Percentiles rank a stretch among this genome's conserved stretches.
Conservation (phyloP, 1,139 yeast species). For the Taphrina wiesneri region DNA sequence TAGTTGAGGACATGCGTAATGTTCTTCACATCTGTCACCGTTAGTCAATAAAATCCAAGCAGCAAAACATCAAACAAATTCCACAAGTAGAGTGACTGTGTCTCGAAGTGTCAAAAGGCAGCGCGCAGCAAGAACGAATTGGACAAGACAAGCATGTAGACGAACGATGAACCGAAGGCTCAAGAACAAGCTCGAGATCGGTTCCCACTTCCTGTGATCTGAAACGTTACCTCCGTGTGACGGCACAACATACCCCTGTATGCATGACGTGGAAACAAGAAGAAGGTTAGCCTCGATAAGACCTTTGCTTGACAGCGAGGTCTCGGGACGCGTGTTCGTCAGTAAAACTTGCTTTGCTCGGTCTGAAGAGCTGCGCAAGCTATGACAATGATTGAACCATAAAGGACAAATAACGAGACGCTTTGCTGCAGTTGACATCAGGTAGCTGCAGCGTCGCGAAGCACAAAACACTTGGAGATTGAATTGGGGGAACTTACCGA, state of each 20-base stretch:
- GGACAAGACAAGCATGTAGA: slow-evolving; percentile 10
- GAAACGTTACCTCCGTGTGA: neutral
- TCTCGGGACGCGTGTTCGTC: slow-evolving; percentile 13
- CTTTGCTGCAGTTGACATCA: slow-evolving; percentile 14
- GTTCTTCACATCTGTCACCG: slow-evolving; percentile 82
- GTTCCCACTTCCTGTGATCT: slow-evolving; percentile 1
- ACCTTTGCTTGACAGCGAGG: neutral
- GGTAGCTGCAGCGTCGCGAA: slow-evolving; percentile 20
- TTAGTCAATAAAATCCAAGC: slow-evolving; percentile 1
- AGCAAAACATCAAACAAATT: neutral
- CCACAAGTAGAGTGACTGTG: slow-evolving; percentile 16
- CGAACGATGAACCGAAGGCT: slow-evolving; percentile 9
- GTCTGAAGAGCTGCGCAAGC: slow-evolving; percentile 12
- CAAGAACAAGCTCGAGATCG: neutral
- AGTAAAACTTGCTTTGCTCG: slow-evolving; percentile 7
- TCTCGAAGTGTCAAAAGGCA: slow-evolving; percentile 16
- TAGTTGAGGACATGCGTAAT: slow-evolving; percentile 88
- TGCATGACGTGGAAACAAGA: neutral
- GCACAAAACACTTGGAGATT: slow-evolving; percentile 23
- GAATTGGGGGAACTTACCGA: slow-evolving; percentile 68
- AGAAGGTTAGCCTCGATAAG: neutral
- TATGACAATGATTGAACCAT: neutral
- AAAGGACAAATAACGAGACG: neutral
- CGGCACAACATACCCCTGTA: neutral
- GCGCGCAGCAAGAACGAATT: slow-evolving; percentile 12